These are phyloP conservation scores for Scenedesmus sp. DNA, from an alignment of 163 green algal species.

Conservation along the genomic window DNA sequence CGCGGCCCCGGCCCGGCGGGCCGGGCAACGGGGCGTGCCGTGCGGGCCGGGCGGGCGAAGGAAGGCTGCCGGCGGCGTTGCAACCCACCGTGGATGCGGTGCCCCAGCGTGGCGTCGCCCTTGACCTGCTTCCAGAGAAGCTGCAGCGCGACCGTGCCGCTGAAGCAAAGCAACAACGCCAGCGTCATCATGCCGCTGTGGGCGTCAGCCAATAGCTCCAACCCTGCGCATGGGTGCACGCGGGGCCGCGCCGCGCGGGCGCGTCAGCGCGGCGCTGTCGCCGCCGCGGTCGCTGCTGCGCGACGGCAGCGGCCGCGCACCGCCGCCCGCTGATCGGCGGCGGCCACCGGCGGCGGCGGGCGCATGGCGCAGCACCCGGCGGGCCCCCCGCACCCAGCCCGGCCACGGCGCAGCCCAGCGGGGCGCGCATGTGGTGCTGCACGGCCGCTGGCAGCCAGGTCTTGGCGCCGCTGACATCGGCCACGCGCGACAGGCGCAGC, in stretches of 20 bases:
- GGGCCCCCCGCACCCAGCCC: background rate
- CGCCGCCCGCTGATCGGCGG: too few species aligned
- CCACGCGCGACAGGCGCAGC: background rate
- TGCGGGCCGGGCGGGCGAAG: background rate
- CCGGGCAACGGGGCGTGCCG: background rate
- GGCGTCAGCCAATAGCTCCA: background rate
- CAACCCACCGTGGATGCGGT: slow-evolving; percentile 22
- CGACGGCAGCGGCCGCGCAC: too few species aligned
- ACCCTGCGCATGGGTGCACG: background rate
- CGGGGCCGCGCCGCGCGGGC: background rate
- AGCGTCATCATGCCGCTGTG: background rate
- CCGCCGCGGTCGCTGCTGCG: too few species aligned
- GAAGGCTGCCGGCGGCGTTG: background rate
- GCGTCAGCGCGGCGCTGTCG: too few species aligned
- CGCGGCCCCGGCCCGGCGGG: background rate
- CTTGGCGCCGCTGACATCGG: background rate
- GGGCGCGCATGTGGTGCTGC: background rate
- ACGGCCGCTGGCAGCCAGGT: too few species aligned
- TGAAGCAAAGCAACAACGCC: background rate
- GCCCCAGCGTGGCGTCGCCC: slow-evolving; percentile 28
- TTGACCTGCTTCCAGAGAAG: slow-evolving; percentile 24
- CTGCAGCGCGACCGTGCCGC: background rate
- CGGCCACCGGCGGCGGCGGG: background rate
- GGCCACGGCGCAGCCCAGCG: background rate
- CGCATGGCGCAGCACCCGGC: background rate